A percentile compares a stretch with the other conserved stretches of the same genome.
Conservation (phyloP, 2,329 filamentous ascomycete species). For the Fusarium proliferatum region DNA sequence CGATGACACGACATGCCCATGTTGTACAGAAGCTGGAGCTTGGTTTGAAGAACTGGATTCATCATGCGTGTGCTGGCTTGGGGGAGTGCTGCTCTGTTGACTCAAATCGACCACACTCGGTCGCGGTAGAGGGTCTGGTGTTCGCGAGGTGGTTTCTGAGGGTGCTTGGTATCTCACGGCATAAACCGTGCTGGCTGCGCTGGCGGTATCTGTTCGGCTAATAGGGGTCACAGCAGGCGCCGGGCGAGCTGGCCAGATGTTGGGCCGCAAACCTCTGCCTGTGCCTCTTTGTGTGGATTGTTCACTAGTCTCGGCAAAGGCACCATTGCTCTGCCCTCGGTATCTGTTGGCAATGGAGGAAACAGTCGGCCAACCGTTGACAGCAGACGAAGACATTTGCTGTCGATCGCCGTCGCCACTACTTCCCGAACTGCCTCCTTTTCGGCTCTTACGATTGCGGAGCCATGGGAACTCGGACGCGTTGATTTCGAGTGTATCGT, state of each 20-base stretch:
- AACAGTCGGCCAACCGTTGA: slow-evolving; percentile 46
- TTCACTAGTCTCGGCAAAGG: slow-evolving; percentile 35
- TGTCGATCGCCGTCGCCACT: slow-evolving; percentile 28
- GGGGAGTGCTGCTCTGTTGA: slow-evolving; percentile 50
- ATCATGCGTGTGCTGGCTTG: slow-evolving; percentile 41
- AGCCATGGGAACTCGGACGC: slow-evolving; percentile 63
- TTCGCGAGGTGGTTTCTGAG: slow-evolving; percentile 62
- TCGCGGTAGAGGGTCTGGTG: slow-evolving; percentile 54
- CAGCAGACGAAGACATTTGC: slow-evolving; percentile 23
- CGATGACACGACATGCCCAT: slow-evolving; percentile 35
- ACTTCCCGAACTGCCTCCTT: slow-evolving; percentile 35
- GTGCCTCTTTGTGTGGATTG: slow-evolving; percentile 45
- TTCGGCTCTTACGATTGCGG: slow-evolving; percentile 52
- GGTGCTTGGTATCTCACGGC: slow-evolving; percentile 70
- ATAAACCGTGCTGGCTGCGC: slow-evolving; percentile 73
- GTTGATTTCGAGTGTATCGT: slow-evolving; percentile 84
- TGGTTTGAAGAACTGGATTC: slow-evolving; percentile 42
- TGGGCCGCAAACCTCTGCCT: slow-evolving; percentile 58
- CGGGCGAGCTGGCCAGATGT: slow-evolving; percentile 67
- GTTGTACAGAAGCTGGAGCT: slow-evolving; percentile 34
- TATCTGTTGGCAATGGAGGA: slow-evolving; percentile 44
- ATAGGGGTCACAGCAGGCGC: slow-evolving; percentile 65
- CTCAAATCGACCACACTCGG: slow-evolving; percentile 48
- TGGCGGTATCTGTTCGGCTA: slow-evolving; percentile 71
- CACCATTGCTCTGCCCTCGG: slow-evolving; percentile 37